Conservation (phyloP, 225 moss, liverwort and hornwort species). For the Lunularia cruciata region DNA sequence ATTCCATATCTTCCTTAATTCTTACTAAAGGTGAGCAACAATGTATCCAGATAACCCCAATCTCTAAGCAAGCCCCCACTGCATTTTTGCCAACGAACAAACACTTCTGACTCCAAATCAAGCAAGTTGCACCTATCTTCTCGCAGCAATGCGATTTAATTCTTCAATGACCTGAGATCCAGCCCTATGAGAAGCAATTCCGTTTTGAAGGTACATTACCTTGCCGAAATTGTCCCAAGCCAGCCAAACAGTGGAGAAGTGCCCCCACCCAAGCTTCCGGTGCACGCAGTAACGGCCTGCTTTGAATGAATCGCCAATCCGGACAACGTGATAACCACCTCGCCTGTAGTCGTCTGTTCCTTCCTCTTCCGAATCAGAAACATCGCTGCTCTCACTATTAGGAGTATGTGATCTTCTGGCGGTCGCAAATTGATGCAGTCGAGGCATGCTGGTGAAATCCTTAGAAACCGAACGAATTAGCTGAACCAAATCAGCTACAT, state of each 20-base stretch:
- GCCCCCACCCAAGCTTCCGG: conserved; percentile 36
- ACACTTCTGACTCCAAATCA: too few species aligned
- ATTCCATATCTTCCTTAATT: too few species aligned
- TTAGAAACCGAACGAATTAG: too few species aligned
- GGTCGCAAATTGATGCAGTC: neutral
- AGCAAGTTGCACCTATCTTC: too few species aligned
- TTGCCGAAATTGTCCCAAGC: conserved; percentile 26
- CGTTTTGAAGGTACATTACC: neutral
- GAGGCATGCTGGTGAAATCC: conserved; percentile 10
- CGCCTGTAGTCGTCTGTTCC: conserved; percentile 20
- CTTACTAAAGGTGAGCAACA: too few species aligned
- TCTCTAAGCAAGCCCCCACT: too few species aligned
- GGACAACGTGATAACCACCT: conserved; percentile 30
- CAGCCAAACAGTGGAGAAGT: conserved; percentile 35
- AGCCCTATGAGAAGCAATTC: too few species aligned
- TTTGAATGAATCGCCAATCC: conserved; percentile 27
- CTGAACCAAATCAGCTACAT: too few species aligned
- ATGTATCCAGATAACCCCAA: too few species aligned
- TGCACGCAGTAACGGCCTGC: conserved; percentile 28
- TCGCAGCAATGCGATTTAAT: too few species aligned
- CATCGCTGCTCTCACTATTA: conserved; percentile 17
- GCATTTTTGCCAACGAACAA: too few species aligned
- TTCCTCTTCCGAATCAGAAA: conserved; percentile 26
- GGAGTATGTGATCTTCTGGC: conserved; percentile 1
- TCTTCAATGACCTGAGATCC: too few species aligned